Conservation (phyloP, 2,329 filamentous ascomycete species). For the Colletotrichum truncatum region DNA sequence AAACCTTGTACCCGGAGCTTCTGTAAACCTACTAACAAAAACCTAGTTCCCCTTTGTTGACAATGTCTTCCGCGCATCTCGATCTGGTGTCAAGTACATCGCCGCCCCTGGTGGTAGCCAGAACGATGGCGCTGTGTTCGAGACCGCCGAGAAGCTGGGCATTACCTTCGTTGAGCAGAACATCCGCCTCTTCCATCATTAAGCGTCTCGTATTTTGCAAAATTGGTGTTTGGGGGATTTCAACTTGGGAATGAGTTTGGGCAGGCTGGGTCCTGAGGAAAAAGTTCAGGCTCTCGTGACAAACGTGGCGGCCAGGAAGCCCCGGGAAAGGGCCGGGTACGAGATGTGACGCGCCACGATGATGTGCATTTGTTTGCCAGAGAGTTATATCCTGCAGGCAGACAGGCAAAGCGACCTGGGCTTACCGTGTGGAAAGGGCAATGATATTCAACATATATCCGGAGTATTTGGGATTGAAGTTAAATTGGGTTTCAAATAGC, state of each 20-base stretch:
- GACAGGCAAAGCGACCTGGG: not conserved
- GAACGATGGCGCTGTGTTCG: conserved; percentile 83
- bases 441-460: conserved; percentile 30
- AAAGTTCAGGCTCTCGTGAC: conserved; percentile 6
- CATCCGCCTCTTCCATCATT: conserved; percentile 95
- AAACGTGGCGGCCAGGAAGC: not conserved
- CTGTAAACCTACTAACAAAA: conserved; percentile 35
- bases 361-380: not conserved
- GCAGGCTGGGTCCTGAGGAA: not conserved
- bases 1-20: not conserved
- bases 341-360: not conserved
- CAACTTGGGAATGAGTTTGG: conserved; percentile 18
- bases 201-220: conserved; percentile 39
- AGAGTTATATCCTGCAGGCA: not conserved
- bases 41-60: conserved; percentile 94
- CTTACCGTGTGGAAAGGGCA: not conserved
- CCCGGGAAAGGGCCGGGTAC: not conserved
- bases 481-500: not conserved
- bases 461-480: conserved; percentile 20
- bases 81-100: conserved; percentile 94
- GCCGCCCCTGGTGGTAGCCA: conserved; percentile 92
- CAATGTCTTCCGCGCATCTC: conserved; percentile 91
- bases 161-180: conserved; percentile 98
- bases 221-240: conserved; percentile 19
- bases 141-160: conserved; percentile 89